Percentiles rank a stretch among this genome's conserved stretches.
phyloP scores from a whole-genome alignment of 23 red algal genomes.

The Gracilariopsis chorda region DNA sequence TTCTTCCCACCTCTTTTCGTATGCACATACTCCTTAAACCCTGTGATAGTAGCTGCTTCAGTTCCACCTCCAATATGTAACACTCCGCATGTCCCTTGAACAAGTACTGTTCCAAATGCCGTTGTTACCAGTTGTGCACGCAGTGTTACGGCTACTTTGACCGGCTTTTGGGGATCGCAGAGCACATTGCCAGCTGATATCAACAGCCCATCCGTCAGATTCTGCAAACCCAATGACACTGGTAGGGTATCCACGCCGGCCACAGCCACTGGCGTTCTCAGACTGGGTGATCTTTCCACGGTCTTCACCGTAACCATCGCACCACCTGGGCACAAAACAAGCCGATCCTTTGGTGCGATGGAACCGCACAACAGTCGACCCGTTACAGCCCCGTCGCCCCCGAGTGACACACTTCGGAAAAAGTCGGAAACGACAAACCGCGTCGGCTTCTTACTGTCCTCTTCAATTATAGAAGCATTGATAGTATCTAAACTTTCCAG shows the following conservation, averaged over 20 bases:
- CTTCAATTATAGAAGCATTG: neutral
- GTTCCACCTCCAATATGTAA: slow-evolving; percentile 50
- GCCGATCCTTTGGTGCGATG: slow-evolving; percentile 48
- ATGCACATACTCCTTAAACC: slow-evolving; percentile 22
- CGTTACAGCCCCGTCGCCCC: slow-evolving; percentile 49
- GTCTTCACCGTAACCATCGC: slow-evolving; percentile 23
- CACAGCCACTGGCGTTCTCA: slow-evolving; percentile 30
- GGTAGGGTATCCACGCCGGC: slow-evolving; percentile 50
- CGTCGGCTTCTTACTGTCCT: slow-evolving; percentile 38
- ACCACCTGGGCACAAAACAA: slow-evolving; percentile 25
- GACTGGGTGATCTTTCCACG: neutral
- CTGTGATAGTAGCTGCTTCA: slow-evolving; percentile 50
- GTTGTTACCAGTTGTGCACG: slow-evolving; percentile 35
- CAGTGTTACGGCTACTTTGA: slow-evolving; percentile 12
- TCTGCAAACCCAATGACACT: slow-evolving; percentile 31
- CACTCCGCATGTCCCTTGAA: slow-evolving; percentile 38
- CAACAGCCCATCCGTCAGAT: slow-evolving; percentile 21
- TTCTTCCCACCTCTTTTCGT: neutral
- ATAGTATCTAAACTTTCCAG: slow-evolving; percentile 59
- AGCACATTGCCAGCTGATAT: slow-evolving; percentile 45
- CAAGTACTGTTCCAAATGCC: neutral
- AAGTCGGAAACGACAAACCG: slow-evolving; percentile 53
- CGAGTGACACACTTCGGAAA: slow-evolving; percentile 52
- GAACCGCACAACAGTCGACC: slow-evolving; percentile 58
- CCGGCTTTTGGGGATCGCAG: slow-evolving; percentile 46